phyloP scores from a whole-genome alignment of 2,329 filamentous ascomycete genomes.

The Chrysosporium queenslandicum region DNA sequence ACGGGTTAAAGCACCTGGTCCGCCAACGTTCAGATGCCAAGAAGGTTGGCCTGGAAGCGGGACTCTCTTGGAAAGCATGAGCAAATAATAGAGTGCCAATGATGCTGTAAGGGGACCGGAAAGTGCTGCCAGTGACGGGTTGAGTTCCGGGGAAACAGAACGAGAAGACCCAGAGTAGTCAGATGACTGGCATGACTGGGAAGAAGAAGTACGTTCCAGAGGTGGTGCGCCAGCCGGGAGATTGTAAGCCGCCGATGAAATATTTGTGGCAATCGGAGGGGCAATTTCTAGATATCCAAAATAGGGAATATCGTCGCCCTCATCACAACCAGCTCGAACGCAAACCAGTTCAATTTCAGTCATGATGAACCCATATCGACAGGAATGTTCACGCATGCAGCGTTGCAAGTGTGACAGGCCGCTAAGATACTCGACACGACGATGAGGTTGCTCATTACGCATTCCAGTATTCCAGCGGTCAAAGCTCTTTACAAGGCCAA shows the following conservation, averaged over 20 bases:
- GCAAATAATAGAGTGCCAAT: constrained; percentile 53
- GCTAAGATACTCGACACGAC: constrained; percentile 79
- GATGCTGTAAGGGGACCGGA: constrained; percentile 44
- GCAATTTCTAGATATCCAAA: constrained; percentile 82
- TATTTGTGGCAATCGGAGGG: constrained; percentile 46
- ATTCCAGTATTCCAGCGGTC: constrained; percentile 93
- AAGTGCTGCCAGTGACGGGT: constrained; percentile 18
- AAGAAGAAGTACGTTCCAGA: constrained; percentile 16
- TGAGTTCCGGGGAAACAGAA: constrained; percentile 18
- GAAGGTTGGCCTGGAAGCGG: constrained; percentile 48
- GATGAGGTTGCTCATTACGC: constrained; percentile 73
- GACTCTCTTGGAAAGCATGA: constrained; percentile 55
- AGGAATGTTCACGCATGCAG: constrained; percentile 86
- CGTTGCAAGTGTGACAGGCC: constrained; percentile 78
- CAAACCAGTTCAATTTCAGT: constrained; percentile 92
- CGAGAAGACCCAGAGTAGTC: constrained; percentile 25
- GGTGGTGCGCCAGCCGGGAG: constrained; percentile 7
- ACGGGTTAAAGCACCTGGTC: constrained; percentile 47
- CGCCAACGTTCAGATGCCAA: constrained; percentile 52
- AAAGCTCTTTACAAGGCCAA: constrained; percentile 82
- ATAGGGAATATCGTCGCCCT: constrained; percentile 55
- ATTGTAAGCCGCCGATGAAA: constrained; percentile 25
- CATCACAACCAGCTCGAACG: constrained; percentile 63
- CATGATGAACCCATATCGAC: constrained; percentile 90
- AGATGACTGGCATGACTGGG: constrained; percentile 26